Base-by-base conservation (phyloP, 805 yeast species). In the Torulaspora quercuum region DNA sequence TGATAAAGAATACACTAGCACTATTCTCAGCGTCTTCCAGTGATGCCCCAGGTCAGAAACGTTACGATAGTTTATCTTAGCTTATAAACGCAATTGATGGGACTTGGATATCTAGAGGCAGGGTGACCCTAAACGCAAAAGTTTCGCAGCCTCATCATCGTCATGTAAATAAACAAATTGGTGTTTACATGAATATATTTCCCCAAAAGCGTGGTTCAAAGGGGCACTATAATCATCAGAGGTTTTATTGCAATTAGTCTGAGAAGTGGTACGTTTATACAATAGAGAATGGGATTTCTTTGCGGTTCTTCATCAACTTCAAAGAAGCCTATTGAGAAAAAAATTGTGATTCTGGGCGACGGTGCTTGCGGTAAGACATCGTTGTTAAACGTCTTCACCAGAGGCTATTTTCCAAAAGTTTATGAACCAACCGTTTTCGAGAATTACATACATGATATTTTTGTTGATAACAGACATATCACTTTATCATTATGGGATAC, bases 331-430 rank as follows among this genome's bases (percentile, higher is more conserved):
- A 86, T 87, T 45, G 88, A 86, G 64, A 82, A 96, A 52, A 89
- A 89, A 61, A 87, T 89, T 37, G 97, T 89, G 52, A 89, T 89
- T 44, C 70, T 90, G 17, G 97, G 97, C 33, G 97, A 90, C 65
- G 97, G 97, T 76, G 97, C 97, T 14, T 90, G 97, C 69, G 98
- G 98, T 64, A 90, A 90, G 62, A 90, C 98, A 2, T 89, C 97
- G 7, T 70, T 92, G 37, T 70, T 90, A 55, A 92, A 90, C 59
- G 96, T 92, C 46, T 92, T 90, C 67, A 92, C 98, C 5, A 72
- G 96, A 51, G 98, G 98, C 1, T 92, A 90, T 63, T 90, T 90
- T 68, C 97, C 97, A 6, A 96, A 92, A 59, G 97, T 90, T 13
- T 90, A 90, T 63, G 98, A 89, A 58, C 98, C 98, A 16, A 90